Percentiles rank a stretch among this genome's conserved stretches.
Conservation (phyloP, 2,329 filamentous ascomycete genomes). For the Xylaria sp. region DNA sequence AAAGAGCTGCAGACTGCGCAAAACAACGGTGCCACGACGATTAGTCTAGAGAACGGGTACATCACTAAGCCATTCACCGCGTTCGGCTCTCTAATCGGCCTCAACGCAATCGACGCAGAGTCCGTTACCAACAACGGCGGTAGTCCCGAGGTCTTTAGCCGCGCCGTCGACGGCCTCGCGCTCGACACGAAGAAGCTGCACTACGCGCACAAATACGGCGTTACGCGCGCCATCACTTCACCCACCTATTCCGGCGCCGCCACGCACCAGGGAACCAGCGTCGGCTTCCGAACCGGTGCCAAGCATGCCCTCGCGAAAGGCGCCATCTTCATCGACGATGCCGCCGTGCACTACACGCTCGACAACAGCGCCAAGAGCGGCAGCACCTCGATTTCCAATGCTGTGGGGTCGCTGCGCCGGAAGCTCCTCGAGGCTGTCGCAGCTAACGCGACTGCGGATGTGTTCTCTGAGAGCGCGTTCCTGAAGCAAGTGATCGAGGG, state of each 20-base stretch:
- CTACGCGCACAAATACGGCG: conserved; percentile 59
- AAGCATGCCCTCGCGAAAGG: conserved; percentile 52
- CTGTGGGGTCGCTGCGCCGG: conserved; percentile 19
- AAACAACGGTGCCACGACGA: conserved; percentile 42
- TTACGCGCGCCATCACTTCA: conserved; percentile 64
- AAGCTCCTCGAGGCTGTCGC: conserved; percentile 49
- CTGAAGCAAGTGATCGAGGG: conserved; percentile 61
- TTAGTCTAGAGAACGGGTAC: conserved; percentile 64
- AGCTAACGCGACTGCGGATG: conserved; percentile 44
- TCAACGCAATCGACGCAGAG: conserved; percentile 68
- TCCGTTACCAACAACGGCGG: conserved; percentile 58
- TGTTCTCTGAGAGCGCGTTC: conserved; percentile 56
- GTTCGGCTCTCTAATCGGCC: conserved; percentile 64
- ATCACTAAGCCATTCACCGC: conserved; percentile 65
- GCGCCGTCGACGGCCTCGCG: conserved; percentile 62
- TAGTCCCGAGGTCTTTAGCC: conserved; percentile 56
- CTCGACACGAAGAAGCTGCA: conserved; percentile 62
- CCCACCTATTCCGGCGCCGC: conserved; percentile 51
- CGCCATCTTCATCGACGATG: conserved; percentile 60
- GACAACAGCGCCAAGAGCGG: conserved; percentile 52
- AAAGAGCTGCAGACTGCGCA: conserved; percentile 49
- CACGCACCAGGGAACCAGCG: conserved; percentile 62
- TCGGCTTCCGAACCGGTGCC: conserved; percentile 61
- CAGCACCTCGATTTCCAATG: conserved; percentile 56
- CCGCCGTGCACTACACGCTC: conserved; percentile 65